Evolutionary conservation across 768 basidiomycete genomes (phyloP).

Genomic region (Leucosporidium scottii): DNA sequence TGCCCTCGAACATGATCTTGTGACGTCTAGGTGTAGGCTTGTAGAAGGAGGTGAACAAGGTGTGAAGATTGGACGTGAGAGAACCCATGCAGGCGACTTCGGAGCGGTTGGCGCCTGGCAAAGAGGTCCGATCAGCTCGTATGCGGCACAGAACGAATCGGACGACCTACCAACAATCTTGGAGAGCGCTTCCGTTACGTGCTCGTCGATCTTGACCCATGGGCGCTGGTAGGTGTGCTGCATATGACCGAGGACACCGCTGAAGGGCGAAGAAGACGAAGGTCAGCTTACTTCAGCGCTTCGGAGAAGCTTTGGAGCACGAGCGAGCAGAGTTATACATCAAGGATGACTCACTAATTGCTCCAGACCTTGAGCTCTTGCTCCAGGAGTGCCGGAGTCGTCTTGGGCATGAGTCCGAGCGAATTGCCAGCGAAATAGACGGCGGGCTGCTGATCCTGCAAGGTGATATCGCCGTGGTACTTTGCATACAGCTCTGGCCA

Average conservation of each 20-base stretch:
- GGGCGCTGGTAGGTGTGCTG: constrained; percentile 72
- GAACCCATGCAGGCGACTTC: constrained; percentile 97
- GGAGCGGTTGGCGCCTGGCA: constrained; percentile 64
- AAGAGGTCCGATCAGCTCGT: constrained; percentile 19
- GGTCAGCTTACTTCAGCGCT: too few species aligned
- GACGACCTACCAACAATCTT: constrained; percentile 64
- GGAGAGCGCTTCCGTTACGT: constrained; percentile 65
- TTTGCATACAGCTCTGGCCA: constrained; percentile 9
- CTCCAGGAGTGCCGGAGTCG: constrained; percentile 62
- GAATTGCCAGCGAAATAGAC: constrained; percentile 96
- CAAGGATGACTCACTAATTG: constrained; percentile 44
- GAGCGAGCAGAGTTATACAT: too few species aligned
- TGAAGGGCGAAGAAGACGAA: neutral
- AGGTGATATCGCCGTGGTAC: neutral
- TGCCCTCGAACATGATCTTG: constrained; percentile 91
- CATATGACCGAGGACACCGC: constrained; percentile 60
- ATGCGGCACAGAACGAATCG: neutral
- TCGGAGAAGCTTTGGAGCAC: too few species aligned
- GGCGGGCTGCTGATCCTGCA: constrained; percentile 39
- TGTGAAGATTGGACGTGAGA: constrained; percentile 85
- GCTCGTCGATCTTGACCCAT: constrained; percentile 73
- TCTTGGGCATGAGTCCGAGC: constrained; percentile 71
- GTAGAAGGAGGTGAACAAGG: constrained; percentile 60
- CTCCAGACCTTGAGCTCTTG: constrained; percentile 84
- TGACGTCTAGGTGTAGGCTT: constrained; percentile 72